A percentile compares a stretch with the other conserved stretches of the same genome.
Evolutionary conservation across 257 asterid genomes (phyloP).

Genomic region (Capsicum chinense): DNA sequence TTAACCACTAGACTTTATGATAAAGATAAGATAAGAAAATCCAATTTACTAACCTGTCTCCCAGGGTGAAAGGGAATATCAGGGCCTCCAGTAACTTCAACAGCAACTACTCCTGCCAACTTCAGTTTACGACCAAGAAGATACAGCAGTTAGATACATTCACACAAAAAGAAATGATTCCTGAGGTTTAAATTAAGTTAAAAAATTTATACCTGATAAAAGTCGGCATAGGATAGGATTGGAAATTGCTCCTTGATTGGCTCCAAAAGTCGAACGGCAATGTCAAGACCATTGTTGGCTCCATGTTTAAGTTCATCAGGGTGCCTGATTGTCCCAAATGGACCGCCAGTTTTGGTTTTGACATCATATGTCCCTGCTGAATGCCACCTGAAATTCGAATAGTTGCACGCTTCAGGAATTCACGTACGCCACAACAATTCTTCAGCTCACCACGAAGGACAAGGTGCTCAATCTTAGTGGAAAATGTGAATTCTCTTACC

Average conservation of each 20-base stretch:
- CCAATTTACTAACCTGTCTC: constrained; percentile 51
- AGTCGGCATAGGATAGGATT: constrained; percentile 64
- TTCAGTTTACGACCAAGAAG: constrained; percentile 7
- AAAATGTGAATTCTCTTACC: background rate
- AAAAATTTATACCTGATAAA: constrained; percentile 55
- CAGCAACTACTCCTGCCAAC: constrained; percentile 95
- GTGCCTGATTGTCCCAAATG: constrained; percentile 74
- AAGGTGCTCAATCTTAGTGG: background rate
- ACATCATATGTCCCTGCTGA: constrained; percentile 90
- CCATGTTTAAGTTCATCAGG: constrained; percentile 73
- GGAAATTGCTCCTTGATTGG: constrained; percentile 78
- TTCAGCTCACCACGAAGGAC: background rate
- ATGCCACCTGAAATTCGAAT: constrained; percentile 66
- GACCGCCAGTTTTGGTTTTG: constrained; percentile 76
- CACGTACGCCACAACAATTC: constrained; percentile 39
- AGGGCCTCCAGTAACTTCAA: constrained; percentile 94
- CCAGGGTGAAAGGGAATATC: constrained; percentile 89
- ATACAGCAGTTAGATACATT: background rate
- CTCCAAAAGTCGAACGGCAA: constrained; percentile 72
- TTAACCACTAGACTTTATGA: background rate
- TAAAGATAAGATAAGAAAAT: background rate
- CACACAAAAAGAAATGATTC: background rate
- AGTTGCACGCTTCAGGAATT: constrained; percentile 51
- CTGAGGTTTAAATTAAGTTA: too few species aligned
- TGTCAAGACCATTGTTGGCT: constrained; percentile 84